Percentiles rank a stretch among this genome's conserved stretches.
Conservation (phyloP, 352 stramenopile genomes). For the Pythium volutum region DNA sequence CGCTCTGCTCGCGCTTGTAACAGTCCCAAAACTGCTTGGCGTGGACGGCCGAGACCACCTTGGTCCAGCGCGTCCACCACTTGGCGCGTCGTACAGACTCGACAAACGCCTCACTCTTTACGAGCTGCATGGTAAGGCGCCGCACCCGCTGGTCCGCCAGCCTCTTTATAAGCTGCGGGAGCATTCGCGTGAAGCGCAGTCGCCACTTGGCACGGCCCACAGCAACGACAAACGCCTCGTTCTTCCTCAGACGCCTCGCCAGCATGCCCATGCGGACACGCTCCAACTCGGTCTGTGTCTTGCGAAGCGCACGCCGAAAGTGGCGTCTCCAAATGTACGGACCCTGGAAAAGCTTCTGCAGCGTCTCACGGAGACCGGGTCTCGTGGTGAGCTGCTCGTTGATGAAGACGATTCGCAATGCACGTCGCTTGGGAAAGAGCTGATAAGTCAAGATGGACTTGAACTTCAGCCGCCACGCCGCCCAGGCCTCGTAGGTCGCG, state of each 20-base stretch:
- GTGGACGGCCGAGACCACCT: conserved; percentile 2
- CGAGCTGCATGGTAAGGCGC: background rate
- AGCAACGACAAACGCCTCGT: background rate
- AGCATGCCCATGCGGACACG: background rate
- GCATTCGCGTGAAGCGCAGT: background rate
- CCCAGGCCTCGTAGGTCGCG: conserved; percentile 22
- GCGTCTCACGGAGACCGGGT: background rate
- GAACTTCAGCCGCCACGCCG: conserved; percentile 8
- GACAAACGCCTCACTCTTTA: background rate
- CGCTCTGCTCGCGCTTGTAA: conserved; percentile 11
- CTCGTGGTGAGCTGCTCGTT: conserved; percentile 5
- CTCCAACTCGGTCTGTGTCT: background rate
- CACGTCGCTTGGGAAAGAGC: background rate
- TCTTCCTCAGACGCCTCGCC: background rate
- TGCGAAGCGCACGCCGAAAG: background rate
- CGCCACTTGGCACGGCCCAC: conserved; percentile 3
- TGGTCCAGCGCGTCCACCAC: conserved; percentile 2
- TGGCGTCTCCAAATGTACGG: conserved; percentile 14
- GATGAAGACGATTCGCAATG: conserved; percentile 7
- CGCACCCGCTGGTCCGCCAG: background rate
- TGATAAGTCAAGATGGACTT: background rate
- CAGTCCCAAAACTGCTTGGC: conserved; percentile 16
- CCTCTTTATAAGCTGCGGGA: background rate
- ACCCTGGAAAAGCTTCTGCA: background rate
- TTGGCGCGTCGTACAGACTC: conserved; percentile 2